These are phyloP conservation scores for Camelina hispida DNA, from an alignment of 345 rosid genomes.

Conservation along the genomic window DNA sequence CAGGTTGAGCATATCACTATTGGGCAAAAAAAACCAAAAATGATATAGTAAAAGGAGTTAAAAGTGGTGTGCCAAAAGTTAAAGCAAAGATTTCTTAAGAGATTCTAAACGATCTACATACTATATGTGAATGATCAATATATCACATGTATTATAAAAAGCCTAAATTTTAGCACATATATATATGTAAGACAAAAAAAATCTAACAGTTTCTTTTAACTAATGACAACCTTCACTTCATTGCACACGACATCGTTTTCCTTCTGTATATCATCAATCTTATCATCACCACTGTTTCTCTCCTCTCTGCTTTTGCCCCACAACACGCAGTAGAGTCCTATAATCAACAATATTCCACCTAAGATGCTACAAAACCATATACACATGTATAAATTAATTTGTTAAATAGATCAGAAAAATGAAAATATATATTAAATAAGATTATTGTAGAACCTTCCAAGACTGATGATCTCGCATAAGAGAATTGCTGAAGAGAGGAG, in stretches of 20 bases:
- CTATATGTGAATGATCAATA: slow-evolving; percentile 17
- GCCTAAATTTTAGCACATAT: slow-evolving; percentile 15
- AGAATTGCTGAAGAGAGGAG: slow-evolving; percentile 63
- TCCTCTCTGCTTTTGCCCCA: slow-evolving; percentile 87
- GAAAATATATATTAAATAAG: not conserved
- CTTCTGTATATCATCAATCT: slow-evolving; percentile 29
- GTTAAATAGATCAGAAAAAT: not conserved
- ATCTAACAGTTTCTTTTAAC: slow-evolving; percentile 1
- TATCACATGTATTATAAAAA: not conserved
- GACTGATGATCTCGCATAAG: slow-evolving; percentile 61
- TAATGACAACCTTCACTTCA: slow-evolving; percentile 51
- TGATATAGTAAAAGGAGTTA: slow-evolving; percentile 7
- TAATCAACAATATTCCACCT: slow-evolving; percentile 73
- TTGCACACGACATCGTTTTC: slow-evolving; percentile 47
- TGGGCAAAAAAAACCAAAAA: not conserved
- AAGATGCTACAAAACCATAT: slow-evolving; percentile 52
- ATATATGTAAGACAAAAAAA: slow-evolving; percentile 4
- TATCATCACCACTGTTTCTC: slow-evolving; percentile 27
- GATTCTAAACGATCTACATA: not conserved
- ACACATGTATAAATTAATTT: not conserved
- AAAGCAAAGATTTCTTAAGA: slow-evolving; percentile 3
- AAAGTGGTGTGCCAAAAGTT: too few species aligned
- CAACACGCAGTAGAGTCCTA: slow-evolving; percentile 79
- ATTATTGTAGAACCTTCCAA: slow-evolving; percentile 70
- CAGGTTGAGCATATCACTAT: not conserved